Evolutionary conservation across 148 eudicot genomes (phyloP), one percentile per base, ranked within the genome.

Genomic region (Heliosperma pusillum): DNA sequence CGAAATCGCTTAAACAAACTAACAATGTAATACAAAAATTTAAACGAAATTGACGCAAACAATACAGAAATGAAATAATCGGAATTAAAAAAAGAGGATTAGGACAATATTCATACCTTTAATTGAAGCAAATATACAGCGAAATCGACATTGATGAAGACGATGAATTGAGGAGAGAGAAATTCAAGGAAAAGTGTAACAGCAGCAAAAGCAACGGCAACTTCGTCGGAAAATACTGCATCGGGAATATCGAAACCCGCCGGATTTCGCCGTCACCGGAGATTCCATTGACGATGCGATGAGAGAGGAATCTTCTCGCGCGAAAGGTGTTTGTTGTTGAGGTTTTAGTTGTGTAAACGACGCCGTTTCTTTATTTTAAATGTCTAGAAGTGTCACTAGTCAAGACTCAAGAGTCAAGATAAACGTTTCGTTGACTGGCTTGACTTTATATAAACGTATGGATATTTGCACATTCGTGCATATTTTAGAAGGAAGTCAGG

Each of bases 161-260:
- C 56, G 56, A 20, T n/a, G 6, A 30, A 58, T 36, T 29, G 72
- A 66, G 50, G 60, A 45, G 59, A 69, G 66, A 76, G 73, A 69
- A 19, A 76, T 4, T 63, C 60, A 77, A 47, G 84, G 84, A 44
- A 53, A 81, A 67, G 83, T 66, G 75, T 59, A 81, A 60, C 76
- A 79, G 76, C 80, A 78, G 72, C 82, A 80, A 19, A 81, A 77
- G 53, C 80, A 77, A n/a, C 80, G 74, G 80, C 80, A 77, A 69
- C 80, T 77, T 6, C 74, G 73, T 21, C 83, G 80, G 72, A 68
- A 77, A 19, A 77, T 45, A 58, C 26, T 68, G 71, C 80, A 73
- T 0, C 80, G 83, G 67, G 30, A 61, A 50, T 50, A 69, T 44
- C 80, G 80, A 8, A 68, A 33, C 21, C 70, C 24, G 55, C 73